Base-by-base conservation (phyloP, 768 basidiomycete genomes). In the Suillus paluster region DNA sequence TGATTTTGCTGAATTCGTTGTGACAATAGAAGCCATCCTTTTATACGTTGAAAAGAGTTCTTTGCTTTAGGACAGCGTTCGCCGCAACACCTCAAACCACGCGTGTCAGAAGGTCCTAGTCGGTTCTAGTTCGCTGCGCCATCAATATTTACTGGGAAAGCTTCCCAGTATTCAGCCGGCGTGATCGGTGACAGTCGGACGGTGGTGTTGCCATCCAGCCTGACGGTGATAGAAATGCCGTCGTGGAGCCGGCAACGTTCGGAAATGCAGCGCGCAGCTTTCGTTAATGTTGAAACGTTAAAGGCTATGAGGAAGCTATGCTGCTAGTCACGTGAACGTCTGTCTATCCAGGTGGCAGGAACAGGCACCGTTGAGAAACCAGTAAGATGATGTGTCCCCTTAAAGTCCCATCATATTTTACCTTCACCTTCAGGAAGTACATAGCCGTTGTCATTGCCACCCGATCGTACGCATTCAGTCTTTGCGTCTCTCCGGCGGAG, bases 361-460 rank as follows among this genome's bases (percentile, higher is more conserved):
- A 34, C 15, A 19, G 12, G 55, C n/a, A 36, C 46, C 21, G 12
- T 59, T 30, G 27, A 53, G 23, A 49, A 19, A 34, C 33, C 52
- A 27, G 58, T 56, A 27, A 56, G 50, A 36, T 21, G 15, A 21
- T 15, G 30, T 10, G 17, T 30, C 8, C n/a, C 19, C 23, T 55
- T 15, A 17, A 30, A 27, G 33, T 34, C 5, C 46, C 12, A 10
- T 19, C 49, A 44, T 14, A 19, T 52, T n/a, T 30, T 30, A 30
- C 6, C 6, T 49, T 12, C 12, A 23, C 41, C 12, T 23, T 12
- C 57, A 64, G 15, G 77, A 80, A 53, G 73, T 78, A 38, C n/a
- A n/a, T n/a, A n/a, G 75, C 70, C 4, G 58, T 78, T 45, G 76
- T 72, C 49, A 77, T 80, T 55, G 72, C 69, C 1, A 48, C 76